Conservation (phyloP, 1,284 basidiomycete genomes). For the Dichomitus squalens region DNA sequence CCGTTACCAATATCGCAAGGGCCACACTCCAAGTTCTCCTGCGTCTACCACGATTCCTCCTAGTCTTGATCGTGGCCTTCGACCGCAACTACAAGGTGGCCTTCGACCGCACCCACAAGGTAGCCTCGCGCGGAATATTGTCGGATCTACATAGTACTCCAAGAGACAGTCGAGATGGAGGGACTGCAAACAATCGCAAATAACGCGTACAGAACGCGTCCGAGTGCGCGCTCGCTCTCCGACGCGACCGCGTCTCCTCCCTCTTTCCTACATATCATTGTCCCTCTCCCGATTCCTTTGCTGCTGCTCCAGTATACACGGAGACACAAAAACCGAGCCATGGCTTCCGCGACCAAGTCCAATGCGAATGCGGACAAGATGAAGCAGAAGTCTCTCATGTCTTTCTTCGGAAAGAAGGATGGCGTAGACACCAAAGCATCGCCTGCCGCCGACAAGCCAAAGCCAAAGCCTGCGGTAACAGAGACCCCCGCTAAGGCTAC, state of each 20-base stretch:
- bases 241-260: not conserved
- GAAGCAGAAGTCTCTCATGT: constrained; percentile 77
- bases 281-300: not conserved
- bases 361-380: constrained; percentile 39
- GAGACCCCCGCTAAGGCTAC: constrained; percentile 21
- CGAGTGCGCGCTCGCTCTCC: not conserved
- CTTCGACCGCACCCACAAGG: no score
- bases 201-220: constrained; percentile 1
- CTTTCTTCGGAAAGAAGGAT: constrained; percentile 60
- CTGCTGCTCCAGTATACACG: not conserved
- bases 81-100: no score
- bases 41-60: no score
- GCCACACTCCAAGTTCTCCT: no score
- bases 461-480: constrained; percentile 18
- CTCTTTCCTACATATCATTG: not conserved
- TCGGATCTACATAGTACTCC: no score
- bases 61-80: no score
- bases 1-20: no score
- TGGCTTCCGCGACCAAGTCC: constrained; percentile 3
- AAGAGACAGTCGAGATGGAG: no score
- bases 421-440: constrained; percentile 28
- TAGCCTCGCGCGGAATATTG: no score
- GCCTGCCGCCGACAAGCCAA: constrained; percentile 25
- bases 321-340: not conserved
- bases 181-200: not conserved